A percentile compares a stretch with the other conserved stretches of the same genome.
Conservation (phyloP, 139 green algal genomes). For the Microglena sp. region DNA sequence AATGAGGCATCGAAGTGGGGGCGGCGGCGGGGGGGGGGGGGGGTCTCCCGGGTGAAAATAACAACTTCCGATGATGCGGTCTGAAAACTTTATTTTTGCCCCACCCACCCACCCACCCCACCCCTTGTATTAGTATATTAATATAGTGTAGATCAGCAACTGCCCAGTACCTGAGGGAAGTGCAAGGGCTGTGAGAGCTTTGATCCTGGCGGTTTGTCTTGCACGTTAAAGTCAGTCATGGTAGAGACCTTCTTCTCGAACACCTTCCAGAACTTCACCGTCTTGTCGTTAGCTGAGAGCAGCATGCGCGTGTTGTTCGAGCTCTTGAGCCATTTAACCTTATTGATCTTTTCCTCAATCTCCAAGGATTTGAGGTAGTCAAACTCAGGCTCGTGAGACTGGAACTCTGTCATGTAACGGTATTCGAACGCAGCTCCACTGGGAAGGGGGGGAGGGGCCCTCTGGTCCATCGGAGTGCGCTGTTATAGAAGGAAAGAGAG, state of each 20-base stretch:
- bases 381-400: constrained; percentile 93
- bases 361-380: constrained; percentile 98
- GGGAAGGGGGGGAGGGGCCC: constrained; percentile 13
- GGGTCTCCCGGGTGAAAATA: too few relatives aligned
- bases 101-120: too few relatives aligned
- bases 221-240: constrained; percentile 78
- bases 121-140: too few relatives aligned
- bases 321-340: constrained; percentile 76
- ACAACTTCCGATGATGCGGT: too few relatives aligned
- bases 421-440: constrained; percentile 68
- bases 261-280: constrained; percentile 98
- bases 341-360: constrained; percentile 99
- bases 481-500: constrained; percentile 18
- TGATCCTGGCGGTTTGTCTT: neutral
- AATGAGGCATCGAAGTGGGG: too few relatives aligned
- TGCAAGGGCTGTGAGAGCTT: neutral
- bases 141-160: neutral
- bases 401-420: constrained; percentile 97
- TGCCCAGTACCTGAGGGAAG: neutral
- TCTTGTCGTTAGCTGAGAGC: constrained; percentile 96
- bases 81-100: too few relatives aligned
- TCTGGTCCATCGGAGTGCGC: constrained; percentile 33
- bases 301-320: constrained; percentile 57
- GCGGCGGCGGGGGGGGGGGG: too few relatives aligned
- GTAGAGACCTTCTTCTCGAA: constrained; percentile 69